Base-by-base conservation (phyloP, 768 basidiomycete species). In the Naematelia encephala region DNA sequence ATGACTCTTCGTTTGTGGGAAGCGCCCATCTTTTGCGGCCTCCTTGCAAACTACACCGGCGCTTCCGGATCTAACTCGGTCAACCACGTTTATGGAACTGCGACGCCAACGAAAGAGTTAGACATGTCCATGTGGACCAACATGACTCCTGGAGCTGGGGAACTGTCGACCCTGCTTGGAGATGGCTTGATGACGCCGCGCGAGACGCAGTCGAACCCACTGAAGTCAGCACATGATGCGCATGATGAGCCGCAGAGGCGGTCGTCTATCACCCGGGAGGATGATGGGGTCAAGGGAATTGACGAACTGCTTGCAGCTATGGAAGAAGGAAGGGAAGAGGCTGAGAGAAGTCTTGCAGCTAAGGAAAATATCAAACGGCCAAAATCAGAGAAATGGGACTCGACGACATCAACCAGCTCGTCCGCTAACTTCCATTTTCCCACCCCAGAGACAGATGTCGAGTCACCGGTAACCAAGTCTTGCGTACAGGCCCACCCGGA, bases 1-100 rank as follows among this genome's bases (percentile, higher is more conserved):
- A 59, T 72, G 45, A 72, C 67, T 16, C 51, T 72, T 12, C 68
- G 70, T 12, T 63, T 62, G 11, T 72, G 68, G 68, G 70, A 72
- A 49, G 61, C 68, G 10, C 54, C 57, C 21, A 72, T 72, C 54
- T 69, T 72, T 52, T 61, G 65, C 22, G 70, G 70, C 25, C 61
- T 72, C 13, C 66, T 72, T n/a, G 54, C 29, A 5, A 23, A 52
- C n/a, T 29, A 52, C n/a, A 39, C 34, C 3, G 51, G 51, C 28
- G 19, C 11, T 28, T 26, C 3, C 25, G 21, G 11, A 34, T 51
- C 29, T 19, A 56, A 16, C 29, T 16, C 25, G 12, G 22, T 25
- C 10, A 1, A 43, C 47, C 23, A 52, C 23, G 34, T 58, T 1
- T 62, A 57, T 29, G 68, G 68, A 1, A 49, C 65, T 14, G 49